Base-by-base conservation (phyloP, 129 eudicot genomes). In the Scalesia atractyloides region DNA sequence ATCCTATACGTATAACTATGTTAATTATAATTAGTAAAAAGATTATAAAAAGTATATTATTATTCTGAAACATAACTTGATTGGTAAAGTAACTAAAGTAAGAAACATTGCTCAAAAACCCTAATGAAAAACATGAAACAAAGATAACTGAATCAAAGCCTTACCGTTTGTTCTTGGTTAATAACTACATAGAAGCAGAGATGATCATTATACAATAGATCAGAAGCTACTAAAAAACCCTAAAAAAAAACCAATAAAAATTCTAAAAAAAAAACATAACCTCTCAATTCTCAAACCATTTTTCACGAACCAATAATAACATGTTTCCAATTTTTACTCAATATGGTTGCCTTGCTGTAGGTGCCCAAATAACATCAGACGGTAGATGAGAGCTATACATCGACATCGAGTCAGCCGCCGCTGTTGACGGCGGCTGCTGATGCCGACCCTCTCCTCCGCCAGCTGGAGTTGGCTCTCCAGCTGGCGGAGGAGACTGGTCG, bases 291-390 rank as follows among this genome's bases (percentile, higher is more conserved):
- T 19, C 17, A 26, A 70, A 70, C 36, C 6, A 50, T 18, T 59
- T 49, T 19, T 22, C 64, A 46, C 47, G 15, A 24, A 59, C 59
- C 36, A 62, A 50, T 36, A 13, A 2, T n/a, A 54, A 19, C 10
- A 37, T 2, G 20, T 11, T 0, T 7, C 0, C 2, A 2, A 12
- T 12, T 13, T 14, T 16, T 12, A 15, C n/a, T 82, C 81, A 86
- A 73, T 83, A 83, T 2, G 85, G 87, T 20, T 84, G 92, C 62
- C 96, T 76, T 5, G 92, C 79, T 0, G 92, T 82, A 16, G 96
- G 96, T 0, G 96, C 92, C 96, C 96, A 89, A 2, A 89, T 78
- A 34, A 86, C 92, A 54, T 89, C 96, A 0, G 88, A 68, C 5
- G 82, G 80, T 66, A 84, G 33, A 14, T 86, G 85, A 34, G 84